A percentile compares a stretch with the other conserved stretches of the same genome.
Evolutionary conservation across 495 filamentous ascomycete species (phyloP).

Genomic region (Thermothielavioides terrestris): DNA sequence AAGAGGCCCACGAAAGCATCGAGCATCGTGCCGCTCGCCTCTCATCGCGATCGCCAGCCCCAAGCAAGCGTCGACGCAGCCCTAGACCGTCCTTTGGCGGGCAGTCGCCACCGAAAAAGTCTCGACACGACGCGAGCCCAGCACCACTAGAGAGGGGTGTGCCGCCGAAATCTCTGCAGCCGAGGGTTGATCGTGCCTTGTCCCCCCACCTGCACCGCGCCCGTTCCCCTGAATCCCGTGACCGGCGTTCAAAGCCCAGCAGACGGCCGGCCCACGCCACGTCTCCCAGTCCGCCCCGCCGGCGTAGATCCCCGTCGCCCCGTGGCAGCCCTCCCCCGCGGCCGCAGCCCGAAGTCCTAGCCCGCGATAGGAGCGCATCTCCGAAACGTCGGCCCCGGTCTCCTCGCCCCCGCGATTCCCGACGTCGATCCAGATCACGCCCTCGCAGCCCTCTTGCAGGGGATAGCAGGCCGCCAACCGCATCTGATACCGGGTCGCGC

Average conservation of each 20-base stretch:
- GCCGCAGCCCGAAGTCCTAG: background rate
- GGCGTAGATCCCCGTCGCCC: conserved; percentile 19
- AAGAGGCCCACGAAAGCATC: conserved; percentile 6
- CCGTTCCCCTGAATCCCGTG: conserved; percentile 25
- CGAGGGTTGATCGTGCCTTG: conserved; percentile 14
- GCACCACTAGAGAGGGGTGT: conserved; percentile 20
- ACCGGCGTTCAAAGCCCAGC: conserved; percentile 16
- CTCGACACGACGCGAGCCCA: conserved; percentile 28
- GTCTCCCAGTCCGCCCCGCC: conserved; percentile 21
- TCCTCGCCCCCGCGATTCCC: conserved; percentile 21
- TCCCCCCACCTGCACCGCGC: conserved; percentile 23
- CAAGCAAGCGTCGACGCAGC: conserved; percentile 34
- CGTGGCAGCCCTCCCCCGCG: background rate
- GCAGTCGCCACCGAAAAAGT: conserved; percentile 26
- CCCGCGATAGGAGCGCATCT: conserved; percentile 17
- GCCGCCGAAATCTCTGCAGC: conserved; percentile 15
- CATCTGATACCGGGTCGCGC: conserved; percentile 29
- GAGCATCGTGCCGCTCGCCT: conserved; percentile 11
- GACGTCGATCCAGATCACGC: conserved; percentile 32
- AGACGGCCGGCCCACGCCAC: conserved; percentile 24
- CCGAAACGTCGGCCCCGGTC: conserved; percentile 27
- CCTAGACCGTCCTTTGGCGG: conserved; percentile 24
- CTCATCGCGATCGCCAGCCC: conserved; percentile 26
- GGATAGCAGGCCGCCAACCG: conserved; percentile 26
- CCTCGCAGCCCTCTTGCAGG: conserved; percentile 20